A percentile compares a stretch with the other conserved stretches of the same genome.
Evolutionary conservation across 495 filamentous ascomycete genomes (phyloP).

Genomic region (Poronia punctata): DNA sequence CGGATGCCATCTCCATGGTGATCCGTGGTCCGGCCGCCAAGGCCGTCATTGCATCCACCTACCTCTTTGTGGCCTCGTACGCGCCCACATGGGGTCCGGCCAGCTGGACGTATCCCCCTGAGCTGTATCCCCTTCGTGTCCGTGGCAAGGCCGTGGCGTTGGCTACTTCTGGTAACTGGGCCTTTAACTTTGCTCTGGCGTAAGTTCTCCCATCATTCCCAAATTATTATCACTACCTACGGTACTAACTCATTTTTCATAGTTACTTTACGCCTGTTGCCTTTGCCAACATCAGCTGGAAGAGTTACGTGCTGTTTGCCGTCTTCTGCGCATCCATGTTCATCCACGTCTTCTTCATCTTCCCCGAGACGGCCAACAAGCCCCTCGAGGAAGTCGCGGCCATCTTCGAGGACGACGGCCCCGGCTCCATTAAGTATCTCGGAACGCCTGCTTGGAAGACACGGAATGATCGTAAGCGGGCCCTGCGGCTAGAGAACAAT

Average conservation of each 20-base stretch:
- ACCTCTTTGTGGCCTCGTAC: conserved; percentile 71
- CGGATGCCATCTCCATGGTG: conserved; percentile 35
- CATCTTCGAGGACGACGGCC: conserved; percentile 53
- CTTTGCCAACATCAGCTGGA: conserved; percentile 68
- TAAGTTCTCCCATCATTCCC: background rate
- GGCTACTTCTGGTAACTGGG: conserved; percentile 66
- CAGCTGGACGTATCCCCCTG: conserved; percentile 71
- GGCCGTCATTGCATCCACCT: conserved; percentile 69
- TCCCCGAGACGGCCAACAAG: conserved; percentile 79
- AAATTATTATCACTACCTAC: background rate
- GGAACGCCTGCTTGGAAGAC: conserved; percentile 68
- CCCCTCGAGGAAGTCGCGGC: conserved; percentile 68
- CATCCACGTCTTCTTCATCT: conserved; percentile 71
- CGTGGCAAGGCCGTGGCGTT: conserved; percentile 71
- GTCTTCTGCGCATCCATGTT: conserved; percentile 67
- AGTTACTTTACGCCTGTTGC: conserved; percentile 67
- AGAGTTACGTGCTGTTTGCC: conserved; percentile 67
- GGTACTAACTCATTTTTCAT: background rate
- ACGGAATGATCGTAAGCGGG: conserved; percentile 25
- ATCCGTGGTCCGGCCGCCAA: conserved; percentile 55
- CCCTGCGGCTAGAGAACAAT: conserved; percentile 27
- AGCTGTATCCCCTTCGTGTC: conserved; percentile 67
- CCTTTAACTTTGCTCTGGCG: conserved; percentile 72
- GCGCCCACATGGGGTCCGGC: conserved; percentile 67
- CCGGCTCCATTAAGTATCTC: conserved; percentile 51